Conservation (phyloP, 2,329 filamentous ascomycete species). For the Alternaria hordeiaustralica region DNA sequence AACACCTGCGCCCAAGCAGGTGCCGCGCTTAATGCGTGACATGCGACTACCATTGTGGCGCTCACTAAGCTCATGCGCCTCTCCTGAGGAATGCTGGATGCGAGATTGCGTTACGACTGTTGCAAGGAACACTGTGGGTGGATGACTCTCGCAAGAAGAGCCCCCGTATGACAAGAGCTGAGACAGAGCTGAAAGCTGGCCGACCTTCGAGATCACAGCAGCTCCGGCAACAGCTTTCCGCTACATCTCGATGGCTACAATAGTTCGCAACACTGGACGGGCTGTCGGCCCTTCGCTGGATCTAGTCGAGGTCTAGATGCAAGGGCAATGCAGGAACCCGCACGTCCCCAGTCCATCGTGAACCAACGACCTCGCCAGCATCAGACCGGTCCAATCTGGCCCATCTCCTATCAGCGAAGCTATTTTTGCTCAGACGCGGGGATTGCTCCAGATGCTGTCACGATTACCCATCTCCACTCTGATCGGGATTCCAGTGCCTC, state of each 20-base stretch:
- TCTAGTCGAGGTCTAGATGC: constrained; percentile 29
- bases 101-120: constrained; percentile 21
- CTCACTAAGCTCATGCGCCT: constrained; percentile 18
- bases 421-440: constrained; percentile 23
- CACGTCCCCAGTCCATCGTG: constrained; percentile 10
- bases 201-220: not conserved
- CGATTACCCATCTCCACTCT: constrained; percentile 1
- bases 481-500: not conserved
- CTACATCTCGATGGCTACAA: constrained; percentile 2
- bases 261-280: not conserved
- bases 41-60: constrained; percentile 17
- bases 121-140: constrained; percentile 1
- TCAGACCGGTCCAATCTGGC: constrained; percentile 13
- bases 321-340: constrained; percentile 35
- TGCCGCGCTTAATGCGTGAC: constrained; percentile 15
- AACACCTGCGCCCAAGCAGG: constrained; percentile 5
- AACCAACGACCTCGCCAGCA: constrained; percentile 9
- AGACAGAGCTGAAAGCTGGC: not conserved
- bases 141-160: not conserved
- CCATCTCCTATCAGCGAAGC: constrained; percentile 18
- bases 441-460: constrained; percentile 1
- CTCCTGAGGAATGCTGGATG: constrained; percentile 12
- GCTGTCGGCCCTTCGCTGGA: constrained; percentile 11
- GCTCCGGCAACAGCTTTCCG: constrained; percentile 1
- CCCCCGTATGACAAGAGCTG: constrained; percentile 7